These are phyloP conservation scores for Salvia hispanica DNA, from an alignment of 257 asterid genomes.

Conservation along the genomic window DNA sequence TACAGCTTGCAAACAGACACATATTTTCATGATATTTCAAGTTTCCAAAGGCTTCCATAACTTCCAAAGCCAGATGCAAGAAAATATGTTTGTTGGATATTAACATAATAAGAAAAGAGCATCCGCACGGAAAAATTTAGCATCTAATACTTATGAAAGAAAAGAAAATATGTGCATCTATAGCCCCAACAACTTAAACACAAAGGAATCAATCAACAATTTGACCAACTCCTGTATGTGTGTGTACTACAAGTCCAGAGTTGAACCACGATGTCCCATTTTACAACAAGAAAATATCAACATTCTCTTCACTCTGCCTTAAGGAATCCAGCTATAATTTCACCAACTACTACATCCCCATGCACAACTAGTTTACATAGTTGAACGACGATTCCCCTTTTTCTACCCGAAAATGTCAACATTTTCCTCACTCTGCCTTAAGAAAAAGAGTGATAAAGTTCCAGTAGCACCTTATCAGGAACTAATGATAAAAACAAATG, in stretches of 20 bases:
- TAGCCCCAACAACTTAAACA: slow-evolving; percentile 7
- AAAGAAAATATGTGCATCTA: background rate
- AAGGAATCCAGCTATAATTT: slow-evolving; percentile 1
- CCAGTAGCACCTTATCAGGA: slow-evolving; percentile 3
- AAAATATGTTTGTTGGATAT: background rate
- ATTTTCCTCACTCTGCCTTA: background rate
- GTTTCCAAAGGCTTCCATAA: background rate
- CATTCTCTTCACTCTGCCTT: background rate
- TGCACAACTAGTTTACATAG: background rate
- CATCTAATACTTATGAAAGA: slow-evolving; percentile 12
- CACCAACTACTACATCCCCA: slow-evolving; percentile 9
- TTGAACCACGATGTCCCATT: background rate
- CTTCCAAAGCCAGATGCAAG: slow-evolving; percentile 1
- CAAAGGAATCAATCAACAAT: slow-evolving; percentile 19
- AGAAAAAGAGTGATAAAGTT: background rate
- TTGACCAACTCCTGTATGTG: background rate
- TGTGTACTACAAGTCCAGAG: background rate
- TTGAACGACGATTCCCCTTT: background rate
- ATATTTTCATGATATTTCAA: background rate
- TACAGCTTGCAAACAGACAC: too few relatives aligned
- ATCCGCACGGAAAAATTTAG: background rate
- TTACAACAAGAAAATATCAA: background rate
- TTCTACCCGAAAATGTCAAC: slow-evolving; percentile 4
- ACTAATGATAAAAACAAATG: slow-evolving; percentile 7
- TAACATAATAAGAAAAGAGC: slow-evolving; percentile 4